Base-by-base conservation (phyloP, 768 basidiomycete species). In the Russula griseocarnosa region DNA sequence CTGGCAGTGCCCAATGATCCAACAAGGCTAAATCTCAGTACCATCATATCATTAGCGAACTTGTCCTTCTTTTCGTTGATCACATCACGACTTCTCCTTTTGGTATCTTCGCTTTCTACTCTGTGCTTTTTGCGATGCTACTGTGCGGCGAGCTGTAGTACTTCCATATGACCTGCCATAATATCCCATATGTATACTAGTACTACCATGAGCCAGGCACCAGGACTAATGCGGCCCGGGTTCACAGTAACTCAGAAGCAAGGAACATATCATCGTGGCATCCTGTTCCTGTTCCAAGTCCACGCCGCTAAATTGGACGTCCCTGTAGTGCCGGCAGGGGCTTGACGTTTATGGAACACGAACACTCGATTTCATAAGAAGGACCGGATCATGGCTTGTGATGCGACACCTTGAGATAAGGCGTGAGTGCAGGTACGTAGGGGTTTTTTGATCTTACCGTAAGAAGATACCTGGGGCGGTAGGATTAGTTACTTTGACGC, bases 61-160 rank as follows among this genome's bases (percentile, higher is more conserved):
- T 22, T 58, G 44, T 32, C n/a, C 44, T 60, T 49, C 53, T 59
- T 56, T 53, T 30, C 55, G 42, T 14, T 62, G 58, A 64, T 64
- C 63, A 53, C 58, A 60, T 60, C 63, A 60, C 20, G 49, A 30
- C 18, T 11, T 24, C 32, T 18, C 20, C 10, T 40, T 16, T 42
- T 38, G 34, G 24, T 30, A 26, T 26, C 57, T 38, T 59, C 57
- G 34, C 20, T 52, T 51, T 58, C 50, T 51, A 26, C 46, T 61
- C 46, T 16, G 57, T 20, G n/a, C n/a, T 30, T 42, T n/a, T 26
- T 46, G 42, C 24, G 22, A 26, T 36, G 50, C 20, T 26, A 22
- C 16, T 53, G 24, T 16, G 47, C 30, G 18, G 18, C 13, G 22
- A n/a, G 18, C 34, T n/a, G 24, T 38, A 24, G 14, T 16, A 24